These are phyloP conservation scores for Nigrospora sphaerica DNA, from an alignment of 2,329 filamentous ascomycete species.

Conservation along the genomic window DNA sequence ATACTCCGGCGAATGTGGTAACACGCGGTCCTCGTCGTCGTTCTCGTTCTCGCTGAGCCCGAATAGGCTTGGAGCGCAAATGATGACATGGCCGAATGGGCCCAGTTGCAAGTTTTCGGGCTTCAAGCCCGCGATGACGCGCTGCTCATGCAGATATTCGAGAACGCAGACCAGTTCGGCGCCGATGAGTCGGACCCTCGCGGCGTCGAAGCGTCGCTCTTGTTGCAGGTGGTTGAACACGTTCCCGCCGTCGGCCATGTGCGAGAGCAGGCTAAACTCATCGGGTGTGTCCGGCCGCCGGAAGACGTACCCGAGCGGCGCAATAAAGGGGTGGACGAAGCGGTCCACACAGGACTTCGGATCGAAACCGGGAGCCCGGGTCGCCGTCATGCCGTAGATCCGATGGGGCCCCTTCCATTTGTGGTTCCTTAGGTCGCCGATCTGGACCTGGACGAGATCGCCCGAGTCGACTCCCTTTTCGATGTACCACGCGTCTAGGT, in stretches of 20 bases:
- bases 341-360: not conserved
- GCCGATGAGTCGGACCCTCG: not conserved
- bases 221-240: not conserved
- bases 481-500: not conserved
- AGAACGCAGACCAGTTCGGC: not conserved
- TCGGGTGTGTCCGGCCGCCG: not conserved
- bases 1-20: not conserved
- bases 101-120: not conserved
- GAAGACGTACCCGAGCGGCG: not conserved
- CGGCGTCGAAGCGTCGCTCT: not conserved
- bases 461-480: not conserved
- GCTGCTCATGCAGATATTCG: not conserved
- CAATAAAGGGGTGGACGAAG: not conserved
- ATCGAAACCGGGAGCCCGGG: not conserved
- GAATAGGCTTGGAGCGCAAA: not conserved
- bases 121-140: not conserved
- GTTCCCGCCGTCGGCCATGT: not conserved
- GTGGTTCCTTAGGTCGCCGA: not conserved
- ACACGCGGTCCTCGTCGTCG: not conserved
- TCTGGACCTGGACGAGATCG: not conserved
- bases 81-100: not conserved
- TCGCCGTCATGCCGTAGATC: not conserved
- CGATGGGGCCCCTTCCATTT: not conserved
- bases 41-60: too few species aligned
- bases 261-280: not conserved